phyloP scores from a whole-genome alignment of 371 early-diverging fungal species.

The Sporodiniella umbellata region DNA sequence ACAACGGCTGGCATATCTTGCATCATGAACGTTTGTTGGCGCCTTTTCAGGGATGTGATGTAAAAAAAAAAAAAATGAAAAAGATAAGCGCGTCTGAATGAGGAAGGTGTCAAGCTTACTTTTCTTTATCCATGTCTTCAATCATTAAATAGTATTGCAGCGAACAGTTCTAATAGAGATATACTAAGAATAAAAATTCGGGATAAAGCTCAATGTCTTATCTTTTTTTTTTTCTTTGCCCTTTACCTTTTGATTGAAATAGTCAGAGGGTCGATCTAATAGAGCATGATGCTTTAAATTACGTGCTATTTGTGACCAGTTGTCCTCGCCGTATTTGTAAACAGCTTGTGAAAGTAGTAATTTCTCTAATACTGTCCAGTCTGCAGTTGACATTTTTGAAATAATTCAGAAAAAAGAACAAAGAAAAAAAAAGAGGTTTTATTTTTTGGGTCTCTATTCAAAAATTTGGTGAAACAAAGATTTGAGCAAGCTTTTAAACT shows the following conservation, averaged over 20 bases:
- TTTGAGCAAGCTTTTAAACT: no score
- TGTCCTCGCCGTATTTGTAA: constrained; percentile 63
- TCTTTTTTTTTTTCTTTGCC: not conserved
- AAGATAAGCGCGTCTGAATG: no score
- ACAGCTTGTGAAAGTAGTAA: constrained; percentile 63
- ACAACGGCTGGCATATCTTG: constrained; percentile 41
- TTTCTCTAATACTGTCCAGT: constrained; percentile 62
- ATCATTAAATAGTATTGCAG: constrained; percentile 31
- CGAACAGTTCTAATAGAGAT: constrained; percentile 31
- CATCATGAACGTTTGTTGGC: not conserved
- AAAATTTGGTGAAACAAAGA: no score
- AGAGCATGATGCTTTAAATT: constrained; percentile 54
- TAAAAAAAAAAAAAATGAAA: no score
- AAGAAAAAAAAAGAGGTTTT: constrained; percentile 1
- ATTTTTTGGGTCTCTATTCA: no score
- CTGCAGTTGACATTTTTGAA: constrained; percentile 13
- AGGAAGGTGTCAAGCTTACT: no score
- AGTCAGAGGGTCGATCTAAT: constrained; percentile 46
- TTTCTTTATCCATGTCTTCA: constrained; percentile 26
- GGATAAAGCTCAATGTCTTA: constrained; percentile 1
- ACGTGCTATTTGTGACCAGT: constrained; percentile 58
- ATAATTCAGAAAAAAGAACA: not conserved
- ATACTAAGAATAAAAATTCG: not conserved
- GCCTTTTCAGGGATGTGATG: no score
- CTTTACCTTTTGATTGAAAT: constrained; percentile 47